Evolutionary conservation across 2,329 filamentous ascomycete genomes (phyloP).

Genomic region (Cryphonectria parasitica): DNA sequence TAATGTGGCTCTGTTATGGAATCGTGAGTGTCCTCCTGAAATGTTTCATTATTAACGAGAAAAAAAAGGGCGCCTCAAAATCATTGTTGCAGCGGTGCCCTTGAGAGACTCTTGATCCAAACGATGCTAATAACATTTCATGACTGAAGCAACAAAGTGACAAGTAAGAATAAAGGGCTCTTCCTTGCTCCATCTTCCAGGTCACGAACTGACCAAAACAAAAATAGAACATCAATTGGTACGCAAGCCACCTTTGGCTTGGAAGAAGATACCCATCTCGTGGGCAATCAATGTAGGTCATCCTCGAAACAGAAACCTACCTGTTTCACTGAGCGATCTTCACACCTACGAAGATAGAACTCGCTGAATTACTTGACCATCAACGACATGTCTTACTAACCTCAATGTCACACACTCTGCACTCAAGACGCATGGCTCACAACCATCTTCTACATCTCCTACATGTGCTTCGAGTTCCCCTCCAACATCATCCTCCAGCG

Average conservation of each 20-base stretch:
- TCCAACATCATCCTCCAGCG: constrained; percentile 38
- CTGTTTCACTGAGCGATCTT: background rate
- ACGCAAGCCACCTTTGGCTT: constrained; percentile 46
- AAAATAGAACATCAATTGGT: constrained; percentile 40
- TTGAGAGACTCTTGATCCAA: background rate
- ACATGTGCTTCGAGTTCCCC: constrained; percentile 40
- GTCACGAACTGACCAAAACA: too few species aligned
- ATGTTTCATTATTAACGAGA: too few species aligned
- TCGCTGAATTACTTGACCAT: too few species aligned
- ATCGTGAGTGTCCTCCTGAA: constrained; percentile 33
- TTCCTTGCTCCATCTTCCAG: background rate
- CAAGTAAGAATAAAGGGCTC: constrained; percentile 37
- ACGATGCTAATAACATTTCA: background rate
- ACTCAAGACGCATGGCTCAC: constrained; percentile 34
- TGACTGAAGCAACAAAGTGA: constrained; percentile 46
- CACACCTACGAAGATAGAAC: too few species aligned
- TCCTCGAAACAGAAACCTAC: background rate
- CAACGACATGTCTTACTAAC: background rate
- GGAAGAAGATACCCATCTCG: constrained; percentile 35
- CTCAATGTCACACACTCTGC: background rate
- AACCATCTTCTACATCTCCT: constrained; percentile 42
- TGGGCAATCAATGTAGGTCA: constrained; percentile 33
- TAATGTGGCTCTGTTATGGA: constrained; percentile 55
- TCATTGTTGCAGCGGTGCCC: background rate
- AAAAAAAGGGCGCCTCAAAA: background rate